Evolutionary conservation across 169 alveolate genomes (phyloP).

Genomic region (Amoebophrya sp.): DNA sequence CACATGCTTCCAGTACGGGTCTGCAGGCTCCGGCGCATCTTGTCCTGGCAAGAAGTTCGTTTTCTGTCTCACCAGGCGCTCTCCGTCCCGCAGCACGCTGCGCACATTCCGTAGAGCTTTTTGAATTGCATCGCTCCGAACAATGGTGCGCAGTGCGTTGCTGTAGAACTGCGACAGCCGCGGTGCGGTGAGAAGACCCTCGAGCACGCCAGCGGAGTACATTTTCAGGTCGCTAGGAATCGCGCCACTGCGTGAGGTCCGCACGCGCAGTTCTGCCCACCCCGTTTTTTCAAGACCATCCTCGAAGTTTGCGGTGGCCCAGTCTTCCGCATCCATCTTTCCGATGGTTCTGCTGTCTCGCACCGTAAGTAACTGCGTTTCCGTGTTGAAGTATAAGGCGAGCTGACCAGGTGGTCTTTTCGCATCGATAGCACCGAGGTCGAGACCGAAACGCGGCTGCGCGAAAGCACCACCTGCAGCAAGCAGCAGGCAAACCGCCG

Average conservation of each 20-base stretch:
- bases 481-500: no score
- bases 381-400: background rate
- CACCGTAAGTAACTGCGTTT: background rate
- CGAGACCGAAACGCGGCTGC: background rate
- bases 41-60: background rate
- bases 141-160: slow-evolving; percentile 14
- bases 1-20: slow-evolving; percentile 4
- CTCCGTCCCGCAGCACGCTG: background rate
- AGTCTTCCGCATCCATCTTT: background rate
- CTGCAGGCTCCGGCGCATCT: background rate
- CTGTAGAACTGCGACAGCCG: slow-evolving; percentile 14
- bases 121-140: background rate
- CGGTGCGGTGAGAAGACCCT: background rate
- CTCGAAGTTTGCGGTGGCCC: background rate
- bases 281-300: background rate
- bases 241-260: background rate
- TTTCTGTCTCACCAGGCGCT: background rate
- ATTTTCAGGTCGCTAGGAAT: background rate
- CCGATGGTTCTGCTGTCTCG: background rate
- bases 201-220: background rate
- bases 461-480: no score
- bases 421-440: background rate
- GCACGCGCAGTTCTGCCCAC: background rate
- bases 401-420: background rate
- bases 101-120: background rate